Percentiles rank a stretch among this genome's conserved stretches.
Conservation (phyloP, 2,329 filamentous ascomycete species). For the Trichothecium sympodiale region DNA sequence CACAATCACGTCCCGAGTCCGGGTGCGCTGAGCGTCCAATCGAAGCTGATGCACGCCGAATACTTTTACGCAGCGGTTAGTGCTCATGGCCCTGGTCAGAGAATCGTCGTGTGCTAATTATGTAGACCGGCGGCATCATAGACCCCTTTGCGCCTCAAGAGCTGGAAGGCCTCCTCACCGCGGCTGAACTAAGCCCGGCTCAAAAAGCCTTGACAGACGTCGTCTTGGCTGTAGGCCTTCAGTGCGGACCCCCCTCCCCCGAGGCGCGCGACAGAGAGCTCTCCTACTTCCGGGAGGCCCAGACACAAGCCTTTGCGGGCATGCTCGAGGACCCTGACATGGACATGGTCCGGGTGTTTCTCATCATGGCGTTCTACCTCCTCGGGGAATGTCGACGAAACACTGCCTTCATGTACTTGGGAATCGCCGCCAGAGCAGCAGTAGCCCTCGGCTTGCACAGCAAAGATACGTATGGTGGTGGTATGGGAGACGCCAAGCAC, state of each 20-base stretch:
- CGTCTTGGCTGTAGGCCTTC: slow-evolving; percentile 41
- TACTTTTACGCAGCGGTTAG: slow-evolving; percentile 12
- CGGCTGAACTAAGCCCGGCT: neutral
- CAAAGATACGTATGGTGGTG: slow-evolving; percentile 16
- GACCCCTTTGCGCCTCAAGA: slow-evolving; percentile 19
- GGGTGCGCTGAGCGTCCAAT: slow-evolving; percentile 8
- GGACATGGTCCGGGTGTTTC: slow-evolving; percentile 37
- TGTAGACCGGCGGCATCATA: slow-evolving; percentile 23
- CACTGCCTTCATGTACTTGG: slow-evolving; percentile 52
- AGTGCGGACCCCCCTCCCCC: slow-evolving; percentile 21
- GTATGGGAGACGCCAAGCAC: slow-evolving; percentile 7
- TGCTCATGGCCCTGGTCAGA: too few species aligned
- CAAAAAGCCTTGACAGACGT: slow-evolving; percentile 20
- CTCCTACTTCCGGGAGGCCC: slow-evolving; percentile 34
- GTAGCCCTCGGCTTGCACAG: slow-evolving; percentile 44
- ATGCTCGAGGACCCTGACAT: slow-evolving; percentile 43
- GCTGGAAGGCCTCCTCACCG: slow-evolving; percentile 12
- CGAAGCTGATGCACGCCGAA: slow-evolving; percentile 7
- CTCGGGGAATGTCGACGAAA: slow-evolving; percentile 47
- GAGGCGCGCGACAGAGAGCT: slow-evolving; percentile 18
- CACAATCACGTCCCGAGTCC: slow-evolving; percentile 1
- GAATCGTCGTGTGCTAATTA: too few species aligned
- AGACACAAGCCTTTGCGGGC: slow-evolving; percentile 33
- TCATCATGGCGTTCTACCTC: slow-evolving; percentile 49
- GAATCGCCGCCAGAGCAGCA: slow-evolving; percentile 45